Percentiles rank a stretch among this genome's conserved stretches.
Conservation (phyloP, 2,329 filamentous ascomycete species). For the Alternaria rosae region DNA sequence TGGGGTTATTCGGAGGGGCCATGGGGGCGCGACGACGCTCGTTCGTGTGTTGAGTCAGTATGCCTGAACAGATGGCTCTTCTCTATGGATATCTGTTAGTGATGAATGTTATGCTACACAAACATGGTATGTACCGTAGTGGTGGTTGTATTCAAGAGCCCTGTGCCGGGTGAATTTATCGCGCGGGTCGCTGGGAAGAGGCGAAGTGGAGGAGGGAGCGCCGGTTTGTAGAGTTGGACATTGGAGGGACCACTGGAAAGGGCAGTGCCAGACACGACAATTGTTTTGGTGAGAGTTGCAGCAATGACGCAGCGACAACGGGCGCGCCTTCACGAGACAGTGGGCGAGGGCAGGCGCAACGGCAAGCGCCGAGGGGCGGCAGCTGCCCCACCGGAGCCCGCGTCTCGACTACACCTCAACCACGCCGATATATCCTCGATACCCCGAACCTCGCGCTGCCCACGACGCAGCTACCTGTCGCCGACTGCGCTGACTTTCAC, state of each 20-base stretch:
- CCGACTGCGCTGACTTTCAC: conserved; percentile 6
- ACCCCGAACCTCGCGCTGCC: background rate
- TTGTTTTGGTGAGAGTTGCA: background rate
- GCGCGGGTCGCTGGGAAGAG: conserved; percentile 4
- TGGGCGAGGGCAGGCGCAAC: conserved; percentile 11
- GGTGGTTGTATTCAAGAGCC: background rate
- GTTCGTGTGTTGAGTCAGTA: background rate
- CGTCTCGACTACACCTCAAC: conserved; percentile 12
- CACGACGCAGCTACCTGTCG: conserved; percentile 1
- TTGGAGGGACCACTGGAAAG: background rate
- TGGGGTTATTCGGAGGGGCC: conserved; percentile 43
- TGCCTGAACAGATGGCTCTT: background rate
- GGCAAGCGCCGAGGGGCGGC: conserved; percentile 28
- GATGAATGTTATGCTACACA: background rate
- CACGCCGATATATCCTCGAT: background rate
- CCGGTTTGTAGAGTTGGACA: conserved; percentile 3
- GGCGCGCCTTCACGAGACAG: conserved; percentile 10
- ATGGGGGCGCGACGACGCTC: conserved; percentile 20
- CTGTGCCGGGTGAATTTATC: background rate
- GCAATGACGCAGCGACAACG: conserved; percentile 22
- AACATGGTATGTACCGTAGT: background rate
- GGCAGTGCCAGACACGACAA: conserved; percentile 2
- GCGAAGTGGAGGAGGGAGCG: background rate
- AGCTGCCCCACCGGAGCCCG: conserved; percentile 12
- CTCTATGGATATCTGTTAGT: background rate